phyloP scores from a whole-genome alignment of 495 filamentous ascomycete species.

The Rusavskia elegans region DNA sequence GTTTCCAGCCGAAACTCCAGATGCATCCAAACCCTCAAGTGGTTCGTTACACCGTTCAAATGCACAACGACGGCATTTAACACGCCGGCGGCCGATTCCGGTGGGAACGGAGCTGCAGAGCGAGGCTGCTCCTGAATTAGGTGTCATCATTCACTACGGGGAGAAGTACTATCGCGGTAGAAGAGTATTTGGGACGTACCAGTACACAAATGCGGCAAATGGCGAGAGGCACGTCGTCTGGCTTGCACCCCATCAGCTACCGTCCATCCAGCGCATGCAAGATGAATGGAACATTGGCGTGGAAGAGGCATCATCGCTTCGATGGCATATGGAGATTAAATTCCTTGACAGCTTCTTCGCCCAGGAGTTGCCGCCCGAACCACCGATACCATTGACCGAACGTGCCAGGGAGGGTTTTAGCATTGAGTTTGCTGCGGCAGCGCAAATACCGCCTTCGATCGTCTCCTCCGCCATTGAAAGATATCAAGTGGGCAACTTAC shows the following conservation, averaged over 20 bases:
- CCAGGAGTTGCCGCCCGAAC: slow-evolving; percentile 22
- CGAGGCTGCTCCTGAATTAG: no score
- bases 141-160: not conserved
- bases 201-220: not conserved
- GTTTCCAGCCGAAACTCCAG: slow-evolving; percentile 6
- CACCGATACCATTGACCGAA: not conserved
- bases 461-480: not conserved
- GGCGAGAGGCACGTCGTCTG: not conserved
- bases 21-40: slow-evolving; percentile 11
- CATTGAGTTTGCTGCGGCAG: slow-evolving; percentile 19
- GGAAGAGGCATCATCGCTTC: slow-evolving; percentile 29
- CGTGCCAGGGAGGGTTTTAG: slow-evolving; percentile 19
- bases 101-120: not conserved
- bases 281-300: slow-evolving; percentile 25
- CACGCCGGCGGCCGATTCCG: not conserved
- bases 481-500: not conserved
- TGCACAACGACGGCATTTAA: slow-evolving; percentile 21
- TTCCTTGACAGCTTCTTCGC: slow-evolving; percentile 35
- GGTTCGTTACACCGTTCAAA: slow-evolving; percentile 29
- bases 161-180: not conserved
- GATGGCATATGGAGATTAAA: slow-evolving; percentile 34
- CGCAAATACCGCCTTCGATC: not conserved
- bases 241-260: slow-evolving; percentile 20
- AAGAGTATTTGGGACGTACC: not conserved
- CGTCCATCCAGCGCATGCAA: slow-evolving; percentile 29